Percentiles rank a stretch among this genome's conserved stretches.
phyloP scores from a whole-genome alignment of 2,329 filamentous ascomycete species.

The Pseudogymnoascus sp. region DNA sequence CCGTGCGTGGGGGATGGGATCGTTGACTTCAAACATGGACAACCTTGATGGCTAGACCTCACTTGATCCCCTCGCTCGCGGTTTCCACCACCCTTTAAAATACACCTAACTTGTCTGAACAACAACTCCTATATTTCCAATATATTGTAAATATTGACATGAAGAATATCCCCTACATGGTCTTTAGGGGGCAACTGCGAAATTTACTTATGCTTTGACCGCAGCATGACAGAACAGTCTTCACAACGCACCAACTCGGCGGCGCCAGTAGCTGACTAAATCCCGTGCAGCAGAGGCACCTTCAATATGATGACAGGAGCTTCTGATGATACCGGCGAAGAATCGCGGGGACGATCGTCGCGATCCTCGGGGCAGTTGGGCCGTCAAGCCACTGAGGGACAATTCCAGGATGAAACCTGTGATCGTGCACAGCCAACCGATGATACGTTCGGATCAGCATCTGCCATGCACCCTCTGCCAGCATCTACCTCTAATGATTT shows the following conservation, averaged over 20 bases:
- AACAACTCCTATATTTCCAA: neutral
- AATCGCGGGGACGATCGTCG: neutral
- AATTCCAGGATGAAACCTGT: neutral
- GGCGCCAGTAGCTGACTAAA: neutral
- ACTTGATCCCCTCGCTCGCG: neutral
- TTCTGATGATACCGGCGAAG: conserved; percentile 3
- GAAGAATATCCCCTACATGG: neutral
- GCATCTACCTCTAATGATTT: neutral
- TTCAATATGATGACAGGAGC: neutral
- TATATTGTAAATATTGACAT: neutral
- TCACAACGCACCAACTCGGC: neutral
- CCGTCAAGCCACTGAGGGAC: neutral
- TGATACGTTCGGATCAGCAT: neutral
- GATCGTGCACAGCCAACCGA: neutral
- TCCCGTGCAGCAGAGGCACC: neutral
- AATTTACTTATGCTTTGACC: neutral
- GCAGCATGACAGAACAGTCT: neutral
- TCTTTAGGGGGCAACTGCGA: neutral
- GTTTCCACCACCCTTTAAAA: neutral
- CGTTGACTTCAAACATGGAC: neutral
- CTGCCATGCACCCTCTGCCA: neutral
- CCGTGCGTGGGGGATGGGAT: neutral
- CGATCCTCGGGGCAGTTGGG: neutral
- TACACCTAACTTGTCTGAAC: neutral
- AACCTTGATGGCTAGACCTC: conserved; percentile 4